Conservation (phyloP, 257 asterid genomes). For the Solanum pennellii region DNA sequence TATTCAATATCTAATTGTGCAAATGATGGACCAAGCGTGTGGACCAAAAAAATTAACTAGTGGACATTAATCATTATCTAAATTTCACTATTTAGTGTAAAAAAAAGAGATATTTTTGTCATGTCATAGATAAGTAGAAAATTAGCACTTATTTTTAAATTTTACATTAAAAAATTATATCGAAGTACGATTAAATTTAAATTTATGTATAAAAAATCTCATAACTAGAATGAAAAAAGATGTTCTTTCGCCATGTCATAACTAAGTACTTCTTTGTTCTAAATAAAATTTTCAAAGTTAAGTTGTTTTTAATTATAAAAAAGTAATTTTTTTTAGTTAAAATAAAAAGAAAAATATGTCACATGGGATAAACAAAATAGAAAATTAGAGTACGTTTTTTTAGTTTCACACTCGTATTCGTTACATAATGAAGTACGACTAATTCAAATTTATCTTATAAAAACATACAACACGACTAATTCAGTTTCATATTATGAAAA, state of each 20-base stretch:
- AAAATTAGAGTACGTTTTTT: not conserved
- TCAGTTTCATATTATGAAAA: too few species aligned
- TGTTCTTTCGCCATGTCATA: not conserved
- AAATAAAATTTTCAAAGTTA: not conserved
- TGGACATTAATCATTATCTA: not conserved
- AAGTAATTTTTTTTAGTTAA: not conserved
- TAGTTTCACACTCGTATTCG: fast-evolving
- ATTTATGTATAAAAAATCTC: not conserved
- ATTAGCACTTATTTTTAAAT: not conserved
- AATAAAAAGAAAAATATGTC: not conserved
- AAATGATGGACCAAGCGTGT: not conserved
- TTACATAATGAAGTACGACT: not conserved
- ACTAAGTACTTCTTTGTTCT: not conserved
- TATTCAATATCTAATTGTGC: not conserved
- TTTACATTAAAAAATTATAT: not conserved
- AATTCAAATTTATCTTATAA: fast-evolving
- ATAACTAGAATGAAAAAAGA: not conserved
- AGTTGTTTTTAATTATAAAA: not conserved
- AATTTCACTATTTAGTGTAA: not conserved
- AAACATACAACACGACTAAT: too few species aligned
- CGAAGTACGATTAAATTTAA: fast-evolving
- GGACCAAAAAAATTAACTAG: not conserved
- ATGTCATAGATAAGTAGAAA: not conserved
- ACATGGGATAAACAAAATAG: not conserved
- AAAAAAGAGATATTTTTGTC: not conserved